phyloP scores from a whole-genome alignment of 202 grass and related monocot species.

The Schoenoplectus triqueter region DNA sequence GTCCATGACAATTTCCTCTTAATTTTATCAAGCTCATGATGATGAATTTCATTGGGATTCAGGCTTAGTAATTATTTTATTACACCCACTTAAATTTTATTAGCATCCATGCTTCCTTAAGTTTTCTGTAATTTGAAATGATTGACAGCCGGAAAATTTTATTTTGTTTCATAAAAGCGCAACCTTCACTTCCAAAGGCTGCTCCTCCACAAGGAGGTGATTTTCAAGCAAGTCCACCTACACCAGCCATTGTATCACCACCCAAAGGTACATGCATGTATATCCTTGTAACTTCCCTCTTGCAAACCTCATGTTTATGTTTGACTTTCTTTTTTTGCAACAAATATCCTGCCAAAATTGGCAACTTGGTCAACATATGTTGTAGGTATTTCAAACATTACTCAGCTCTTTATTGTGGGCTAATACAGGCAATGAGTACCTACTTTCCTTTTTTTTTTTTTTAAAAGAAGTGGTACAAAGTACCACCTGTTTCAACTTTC shows the following conservation, averaged over 20 bases:
- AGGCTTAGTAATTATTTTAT: constrained; percentile 10
- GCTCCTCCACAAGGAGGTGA: constrained; percentile 40
- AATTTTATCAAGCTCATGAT: background rate
- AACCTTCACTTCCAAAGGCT: constrained; percentile 23
- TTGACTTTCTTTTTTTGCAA: background rate
- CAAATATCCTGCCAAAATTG: background rate
- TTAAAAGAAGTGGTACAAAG: too few species aligned
- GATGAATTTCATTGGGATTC: background rate
- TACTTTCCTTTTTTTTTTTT: too few species aligned
- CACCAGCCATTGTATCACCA: constrained; percentile 16
- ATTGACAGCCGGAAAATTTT: background rate
- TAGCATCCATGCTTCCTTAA: background rate
- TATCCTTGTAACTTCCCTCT: background rate
- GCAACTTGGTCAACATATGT: background rate
- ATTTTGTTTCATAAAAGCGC: constrained; percentile 24
- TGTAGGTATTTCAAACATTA: background rate
- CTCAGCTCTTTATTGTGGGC: background rate
- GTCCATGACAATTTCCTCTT: background rate
- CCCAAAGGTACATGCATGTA: constrained; percentile 1
- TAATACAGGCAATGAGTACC: too few species aligned
- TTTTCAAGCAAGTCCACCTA: constrained; percentile 37
- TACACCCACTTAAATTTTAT: background rate
- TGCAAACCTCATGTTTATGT: background rate
- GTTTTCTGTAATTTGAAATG: constrained; percentile 19
- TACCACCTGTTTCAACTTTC: too few species aligned